Evolutionary conservation across 352 stramenopile genomes (phyloP).

Genomic region (Phytophthora fragariae): DNA sequence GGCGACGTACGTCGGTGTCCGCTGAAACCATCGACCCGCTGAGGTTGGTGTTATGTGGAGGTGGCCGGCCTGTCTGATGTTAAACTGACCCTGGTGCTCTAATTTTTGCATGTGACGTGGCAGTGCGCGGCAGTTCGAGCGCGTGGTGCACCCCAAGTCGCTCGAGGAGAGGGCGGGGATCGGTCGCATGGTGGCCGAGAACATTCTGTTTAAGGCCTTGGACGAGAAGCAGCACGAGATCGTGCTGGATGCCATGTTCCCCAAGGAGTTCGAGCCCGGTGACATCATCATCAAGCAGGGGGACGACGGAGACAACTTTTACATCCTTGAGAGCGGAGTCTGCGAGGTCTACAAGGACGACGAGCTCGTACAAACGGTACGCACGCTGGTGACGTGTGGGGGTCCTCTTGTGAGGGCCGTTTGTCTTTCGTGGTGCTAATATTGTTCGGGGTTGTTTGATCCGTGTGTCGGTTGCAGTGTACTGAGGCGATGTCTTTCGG

Average conservation of each 20-base stretch:
- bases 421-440: constrained; percentile 4
- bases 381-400: constrained; percentile 25
- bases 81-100: constrained; percentile 13
- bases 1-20: constrained; percentile 89
- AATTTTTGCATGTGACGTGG: constrained; percentile 21
- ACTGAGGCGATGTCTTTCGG: constrained; percentile 94
- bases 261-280: constrained; percentile 79
- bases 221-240: constrained; percentile 91
- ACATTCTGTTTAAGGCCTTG: constrained; percentile 92
- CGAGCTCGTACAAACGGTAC: constrained; percentile 84
- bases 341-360: constrained; percentile 92
- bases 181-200: constrained; percentile 84
- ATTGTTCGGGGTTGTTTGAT: not conserved
- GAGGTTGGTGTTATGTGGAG: constrained; percentile 44
- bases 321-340: constrained; percentile 94
- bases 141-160: constrained; percentile 88
- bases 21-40: constrained; percentile 87
- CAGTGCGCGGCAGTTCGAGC: constrained; percentile 84
- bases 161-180: constrained; percentile 79
- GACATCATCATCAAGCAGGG: constrained; percentile 92
- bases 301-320: constrained; percentile 94
- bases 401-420: not conserved
- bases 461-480: constrained; percentile 50
- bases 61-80: constrained; percentile 20
- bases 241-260: constrained; percentile 88